These are phyloP conservation scores for Eurotiales sp. DNA, from an alignment of 2,329 filamentous ascomycete genomes.

Conservation along the genomic window DNA sequence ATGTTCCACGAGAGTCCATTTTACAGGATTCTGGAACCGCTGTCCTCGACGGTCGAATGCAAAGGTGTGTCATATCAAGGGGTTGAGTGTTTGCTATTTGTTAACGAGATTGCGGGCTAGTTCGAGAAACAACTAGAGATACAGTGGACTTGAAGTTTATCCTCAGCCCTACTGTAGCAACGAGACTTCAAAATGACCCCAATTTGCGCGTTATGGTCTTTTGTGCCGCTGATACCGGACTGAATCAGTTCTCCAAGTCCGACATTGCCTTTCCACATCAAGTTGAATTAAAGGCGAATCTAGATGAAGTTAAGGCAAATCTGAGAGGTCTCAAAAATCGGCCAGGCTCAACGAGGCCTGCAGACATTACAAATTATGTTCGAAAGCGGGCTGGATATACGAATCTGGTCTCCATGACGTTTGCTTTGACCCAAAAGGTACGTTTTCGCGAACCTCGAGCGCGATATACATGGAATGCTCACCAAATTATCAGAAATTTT, in stretches of 20 bases:
- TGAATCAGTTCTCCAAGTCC: constrained; percentile 53
- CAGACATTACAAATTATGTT: constrained; percentile 78
- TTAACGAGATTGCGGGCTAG: constrained; percentile 37
- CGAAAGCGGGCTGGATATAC: constrained; percentile 63
- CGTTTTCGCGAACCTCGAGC: constrained; percentile 31
- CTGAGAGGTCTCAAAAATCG: constrained; percentile 93
- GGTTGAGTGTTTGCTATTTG: constrained; percentile 5
- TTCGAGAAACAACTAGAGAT: constrained; percentile 57
- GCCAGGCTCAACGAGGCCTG: constrained; percentile 87
- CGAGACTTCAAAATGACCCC: constrained; percentile 58
- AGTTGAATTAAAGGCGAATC: constrained; percentile 87
- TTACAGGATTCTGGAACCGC: constrained; percentile 64
- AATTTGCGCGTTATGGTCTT: constrained; percentile 75
- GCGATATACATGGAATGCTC: not conserved
- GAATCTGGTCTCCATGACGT: constrained; percentile 82
- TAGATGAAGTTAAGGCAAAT: constrained; percentile 85
- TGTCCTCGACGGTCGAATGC: constrained; percentile 65
- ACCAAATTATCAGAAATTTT: constrained; percentile 60
- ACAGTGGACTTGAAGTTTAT: constrained; percentile 57
- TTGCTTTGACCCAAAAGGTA: constrained; percentile 86
- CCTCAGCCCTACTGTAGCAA: constrained; percentile 52
- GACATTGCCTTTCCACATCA: constrained; percentile 90
- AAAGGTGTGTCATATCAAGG: constrained; percentile 59
- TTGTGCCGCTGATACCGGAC: constrained; percentile 63
- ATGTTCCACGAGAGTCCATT: constrained; percentile 79